Evolutionary conservation across 2,329 filamentous ascomycete species (phyloP).

Genomic region (Fusarium mundagurra): DNA sequence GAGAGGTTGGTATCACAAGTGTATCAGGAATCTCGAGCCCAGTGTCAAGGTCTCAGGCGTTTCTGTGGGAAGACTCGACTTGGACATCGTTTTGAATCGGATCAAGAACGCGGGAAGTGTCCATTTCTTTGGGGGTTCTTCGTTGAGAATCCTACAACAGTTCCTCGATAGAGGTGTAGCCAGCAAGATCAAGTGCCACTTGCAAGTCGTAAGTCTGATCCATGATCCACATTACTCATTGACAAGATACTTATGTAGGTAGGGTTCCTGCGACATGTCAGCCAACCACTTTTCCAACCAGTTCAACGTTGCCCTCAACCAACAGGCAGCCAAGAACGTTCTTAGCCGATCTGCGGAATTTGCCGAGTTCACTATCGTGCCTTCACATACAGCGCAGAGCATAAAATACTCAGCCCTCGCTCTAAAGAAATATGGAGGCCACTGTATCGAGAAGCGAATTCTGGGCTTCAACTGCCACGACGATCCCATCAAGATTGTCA

Average conservation of each 20-base stretch:
- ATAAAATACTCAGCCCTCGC: slow-evolving; percentile 34
- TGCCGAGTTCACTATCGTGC: slow-evolving; percentile 32
- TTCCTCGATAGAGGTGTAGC: slow-evolving; percentile 34
- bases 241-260: not conserved
- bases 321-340: slow-evolving; percentile 27
- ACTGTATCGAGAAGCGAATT: slow-evolving; percentile 30
- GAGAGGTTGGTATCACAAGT: slow-evolving; percentile 30
- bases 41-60: not conserved
- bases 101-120: slow-evolving; percentile 30
- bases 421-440: slow-evolving; percentile 20
- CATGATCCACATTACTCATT: not conserved
- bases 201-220: slow-evolving; percentile 30
- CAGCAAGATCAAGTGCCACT: slow-evolving; percentile 29
- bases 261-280: slow-evolving; percentile 38
- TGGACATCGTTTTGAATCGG: slow-evolving; percentile 19
- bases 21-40: slow-evolving; percentile 9
- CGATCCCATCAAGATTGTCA: slow-evolving; percentile 33
- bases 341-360: slow-evolving; percentile 26
- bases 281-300: slow-evolving; percentile 39
- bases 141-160: slow-evolving; percentile 29
- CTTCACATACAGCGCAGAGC: slow-evolving; percentile 38
- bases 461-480: slow-evolving; percentile 40
- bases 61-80: slow-evolving; percentile 1
- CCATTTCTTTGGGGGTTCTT: slow-evolving; percentile 37
- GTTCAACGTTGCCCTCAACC: slow-evolving; percentile 38